Base-by-base conservation (phyloP, 73 alveolate genomes). In the Stentor coeruleus region DNA sequence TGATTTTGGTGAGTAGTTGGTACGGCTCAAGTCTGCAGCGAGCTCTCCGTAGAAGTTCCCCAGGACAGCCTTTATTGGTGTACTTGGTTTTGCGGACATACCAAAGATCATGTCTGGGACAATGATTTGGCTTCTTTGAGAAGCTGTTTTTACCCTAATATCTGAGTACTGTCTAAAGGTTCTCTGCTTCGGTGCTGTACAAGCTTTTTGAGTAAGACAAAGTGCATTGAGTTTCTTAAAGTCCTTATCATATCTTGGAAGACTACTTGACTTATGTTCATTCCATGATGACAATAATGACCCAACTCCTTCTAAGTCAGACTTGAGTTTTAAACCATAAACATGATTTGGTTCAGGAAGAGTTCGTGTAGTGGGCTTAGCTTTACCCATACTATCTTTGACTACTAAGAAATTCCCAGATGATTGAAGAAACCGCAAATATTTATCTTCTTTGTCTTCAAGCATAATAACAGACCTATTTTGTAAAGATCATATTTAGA, bases 341-440 rank as follows among this genome's bases (percentile, higher is more conserved):
- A 92, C 74, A 81, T 84, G 92, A 3, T 88, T 94, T 1, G 84
- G 92, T 28, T 86, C 87, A 31, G 98, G 98, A 40, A 93, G 92
- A 33, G 87, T 88, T 59, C 89, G 60, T 11, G 96, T 79, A 31
- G 88, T 77, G 1, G 96, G 96, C 86, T 93, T 93, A 58, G 93
- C 60, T 85, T 86, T 88, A 14, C 98, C 98, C 26, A 93, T 93
- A 81, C 92, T 97, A 90, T 93, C 98, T 79, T 87, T 92, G 77
- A 86, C 91, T 35, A 93, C 89, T 15, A 91, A 83, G 35, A 89
- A 88, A 59, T 93, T 93, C 72, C 81, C 59, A 35, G 85, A 79
- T n/a, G 59, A 84, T 72, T 89, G 73, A 30, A 84, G 39, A 84
- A 66, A 83, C 73, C 35, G 35, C 15, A 20, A 57, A 31, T 57